These are phyloP conservation scores for Euphorbia pulcherrima DNA, from an alignment of 345 rosid species.

Conservation along the genomic window DNA sequence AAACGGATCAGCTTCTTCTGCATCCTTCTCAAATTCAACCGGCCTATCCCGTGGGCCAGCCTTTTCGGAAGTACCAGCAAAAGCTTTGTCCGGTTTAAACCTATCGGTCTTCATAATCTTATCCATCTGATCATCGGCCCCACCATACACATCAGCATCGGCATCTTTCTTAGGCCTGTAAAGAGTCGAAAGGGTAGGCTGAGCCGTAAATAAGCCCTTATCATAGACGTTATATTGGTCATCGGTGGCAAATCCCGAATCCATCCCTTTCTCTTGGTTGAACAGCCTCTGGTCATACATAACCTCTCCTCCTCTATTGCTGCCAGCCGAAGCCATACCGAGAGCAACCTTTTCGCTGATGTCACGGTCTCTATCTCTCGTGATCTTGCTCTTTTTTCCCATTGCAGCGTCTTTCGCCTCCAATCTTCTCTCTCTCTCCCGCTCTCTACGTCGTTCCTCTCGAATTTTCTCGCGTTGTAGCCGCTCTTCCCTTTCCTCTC, in stretches of 20 bases:
- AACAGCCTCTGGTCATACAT: slow-evolving; percentile 87
- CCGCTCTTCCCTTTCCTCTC: slow-evolving; percentile 76
- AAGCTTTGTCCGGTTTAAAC: slow-evolving; percentile 49
- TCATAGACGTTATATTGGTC: slow-evolving; percentile 92
- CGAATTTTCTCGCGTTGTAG: slow-evolving; percentile 85
- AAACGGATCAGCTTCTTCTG: slow-evolving; percentile 84
- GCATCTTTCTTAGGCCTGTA: slow-evolving; percentile 76
- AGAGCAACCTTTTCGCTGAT: slow-evolving; percentile 91
- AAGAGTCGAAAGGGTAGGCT: slow-evolving; percentile 78
- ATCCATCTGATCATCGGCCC: slow-evolving; percentile 79
- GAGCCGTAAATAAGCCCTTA: slow-evolving; percentile 83
- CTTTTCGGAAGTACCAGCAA: slow-evolving; percentile 7
- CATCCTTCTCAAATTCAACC: slow-evolving; percentile 81
- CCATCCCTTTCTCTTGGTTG: slow-evolving; percentile 98
- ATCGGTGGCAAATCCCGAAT: slow-evolving; percentile 82
- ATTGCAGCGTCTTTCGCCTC: slow-evolving; percentile 61
- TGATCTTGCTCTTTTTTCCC: slow-evolving; percentile 90
- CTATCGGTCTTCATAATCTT: slow-evolving; percentile 79
- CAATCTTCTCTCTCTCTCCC: slow-evolving; percentile 74
- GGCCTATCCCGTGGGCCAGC: slow-evolving; percentile 70
- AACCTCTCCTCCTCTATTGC: slow-evolving; percentile 68
- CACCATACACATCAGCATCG: slow-evolving; percentile 80
- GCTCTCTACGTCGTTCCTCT: slow-evolving; percentile 83
- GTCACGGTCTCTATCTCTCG: slow-evolving; percentile 84
- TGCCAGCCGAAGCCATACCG: slow-evolving; percentile 87